Evolutionary conservation across 129 eudicot genomes (phyloP), one percentile per base, ranked within the genome.

Genomic region (Pseudognaphalium luteoalbum): DNA sequence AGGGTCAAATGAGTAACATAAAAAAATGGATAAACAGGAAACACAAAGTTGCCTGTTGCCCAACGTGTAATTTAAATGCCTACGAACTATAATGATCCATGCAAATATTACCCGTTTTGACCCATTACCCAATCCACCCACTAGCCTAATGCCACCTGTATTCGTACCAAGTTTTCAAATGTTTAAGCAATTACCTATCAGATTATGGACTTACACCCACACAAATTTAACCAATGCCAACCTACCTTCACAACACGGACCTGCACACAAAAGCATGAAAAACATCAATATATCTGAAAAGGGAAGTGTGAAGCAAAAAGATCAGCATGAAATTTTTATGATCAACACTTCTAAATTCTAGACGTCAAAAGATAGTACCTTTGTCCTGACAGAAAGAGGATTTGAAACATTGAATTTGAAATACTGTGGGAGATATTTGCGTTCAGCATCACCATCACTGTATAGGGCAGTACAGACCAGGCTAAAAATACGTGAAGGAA

Each of bases 301-400:
- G 22, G 57, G 0, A 61, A 58, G 37, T 62, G 10, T 20, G 20
- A 22, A 34, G 15, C 32, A 74, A 68, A 20, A 61, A 39, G 7
- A 68, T 74, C 9, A 34, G 28, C 56, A 58, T 19, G 54, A 57
- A 50, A 7, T 58, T 68, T 73, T 41, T 20, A 68, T 22, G 17
- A 51, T 34, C 50, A 66, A 68, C 61, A 66, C 57, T 57, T 74
- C 68, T 25, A 73, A 62, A 70, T 39, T 17, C 16, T 72, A 64
- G 42, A 16, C 41, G 65, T 52, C 44, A 30, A 57, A 25, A 51
- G 56, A 63, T 17, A 22, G 25, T 90, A 91, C 98, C 98, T 91
- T 94, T 57, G 98, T 94, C 82, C 93, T 88, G 63, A 94, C 98
- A 69, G 98, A 94, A 87, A 94, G 97, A 32, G 98, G 98, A 84